Evolutionary conservation across 306 rosid genomes (phyloP), one percentile per base, ranked within the genome.

Genomic region (Quercus cerris): DNA sequence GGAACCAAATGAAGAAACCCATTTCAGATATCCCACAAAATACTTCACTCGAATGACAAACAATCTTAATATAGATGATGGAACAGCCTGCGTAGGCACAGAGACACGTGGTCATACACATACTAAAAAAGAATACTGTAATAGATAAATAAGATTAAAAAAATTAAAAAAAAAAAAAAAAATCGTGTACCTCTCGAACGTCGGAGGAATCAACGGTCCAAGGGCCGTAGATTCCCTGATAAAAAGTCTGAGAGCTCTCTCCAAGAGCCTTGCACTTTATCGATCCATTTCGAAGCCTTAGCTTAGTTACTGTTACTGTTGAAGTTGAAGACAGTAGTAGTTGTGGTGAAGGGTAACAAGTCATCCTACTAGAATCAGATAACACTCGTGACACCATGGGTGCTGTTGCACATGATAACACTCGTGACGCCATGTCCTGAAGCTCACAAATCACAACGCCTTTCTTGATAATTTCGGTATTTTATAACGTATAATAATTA

Each of bases 191-290:
- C 97, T 95, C 98, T 71, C 87, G 86, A 55, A 95, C 86, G 56
- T 95, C 99, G 20, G 93, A 72, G 75, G 91, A 12, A 27, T 93
- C 94, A 64, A 95, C 85, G 44, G 89, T 85, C 97, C 99, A 95
- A 44, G 97, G 97, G 56, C 99, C 97, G 56, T 95, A 93, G 71
- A 91, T 6, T 73, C 99, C 99, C 78, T 84, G 84, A 76, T 89
- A 91, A 56, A 86, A 73, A 52, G 80, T 67, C 74, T 58, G 89
- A 15, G 83, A 83, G 74, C 80, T 83, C 70, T 87, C 90, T 76
- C 91, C 88, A 7, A 84, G 72, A 44, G 94, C 98, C 74, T 80
- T 84, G 82, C 92, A 92, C 79, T 71, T 83, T 78, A 86, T 63
- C 7, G 83, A 74, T 10, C 81, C 54, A 31, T 52, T 59, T 75